Percentiles rank a stretch among this genome's conserved stretches.
Conservation (phyloP, 495 filamentous ascomycete species). For the Immersiella caudata region DNA sequence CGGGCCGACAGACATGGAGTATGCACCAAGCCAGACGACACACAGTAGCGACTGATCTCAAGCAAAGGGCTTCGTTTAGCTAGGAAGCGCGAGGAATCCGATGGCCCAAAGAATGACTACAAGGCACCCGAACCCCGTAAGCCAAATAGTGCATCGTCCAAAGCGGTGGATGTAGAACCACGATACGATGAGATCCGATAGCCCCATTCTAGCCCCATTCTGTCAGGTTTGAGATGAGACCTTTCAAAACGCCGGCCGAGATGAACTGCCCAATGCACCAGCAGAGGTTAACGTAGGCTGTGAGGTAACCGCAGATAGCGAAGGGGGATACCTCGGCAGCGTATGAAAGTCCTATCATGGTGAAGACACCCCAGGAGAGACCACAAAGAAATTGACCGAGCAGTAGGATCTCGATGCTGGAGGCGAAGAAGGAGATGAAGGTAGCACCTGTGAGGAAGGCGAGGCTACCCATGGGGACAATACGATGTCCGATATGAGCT, state of each 20-base stretch:
- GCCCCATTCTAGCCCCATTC: slow-evolving; percentile 80
- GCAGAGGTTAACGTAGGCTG: slow-evolving; percentile 72
- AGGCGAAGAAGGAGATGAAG: slow-evolving; percentile 62
- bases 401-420: slow-evolving; percentile 58
- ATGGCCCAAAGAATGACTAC: slow-evolving; percentile 38
- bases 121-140: slow-evolving; percentile 38
- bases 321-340: slow-evolving; percentile 64
- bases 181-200: slow-evolving; percentile 62
- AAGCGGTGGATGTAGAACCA: slow-evolving; percentile 42
- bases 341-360: slow-evolving; percentile 50
- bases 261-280: slow-evolving; percentile 72
- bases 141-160: slow-evolving; percentile 49
- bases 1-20: slow-evolving; percentile 47
- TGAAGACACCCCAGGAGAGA: slow-evolving; percentile 64
- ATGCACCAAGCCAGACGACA: slow-evolving; percentile 48
- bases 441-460: slow-evolving; percentile 50
- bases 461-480: slow-evolving; percentile 47
- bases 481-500: slow-evolving; percentile 50
- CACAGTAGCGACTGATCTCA: slow-evolving; percentile 42
- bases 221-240: slow-evolving; percentile 53
- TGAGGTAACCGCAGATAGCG: slow-evolving; percentile 64
- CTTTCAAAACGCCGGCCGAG: slow-evolving; percentile 61
- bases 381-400: slow-evolving; percentile 69
- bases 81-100: slow-evolving; percentile 33
- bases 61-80: slow-evolving; percentile 22